A percentile compares a stretch with the other conserved stretches of the same genome.
Evolutionary conservation across 257 asterid species (phyloP).

Genomic region (Solanum ossicruentum): DNA sequence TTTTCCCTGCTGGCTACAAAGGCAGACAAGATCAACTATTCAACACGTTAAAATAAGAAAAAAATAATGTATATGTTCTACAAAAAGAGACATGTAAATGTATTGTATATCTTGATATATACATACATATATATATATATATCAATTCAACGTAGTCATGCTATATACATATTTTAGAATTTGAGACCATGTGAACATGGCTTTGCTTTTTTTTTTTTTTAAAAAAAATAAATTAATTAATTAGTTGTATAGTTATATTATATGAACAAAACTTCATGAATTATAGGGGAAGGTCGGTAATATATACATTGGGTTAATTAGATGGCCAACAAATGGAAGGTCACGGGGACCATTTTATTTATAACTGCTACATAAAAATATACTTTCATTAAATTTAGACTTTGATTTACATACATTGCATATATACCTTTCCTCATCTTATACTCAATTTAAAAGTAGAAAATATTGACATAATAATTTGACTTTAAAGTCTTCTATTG

Average conservation of each 20-base stretch:
- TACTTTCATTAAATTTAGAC: not conserved
- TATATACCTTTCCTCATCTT: not conserved
- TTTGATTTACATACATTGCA: not conserved
- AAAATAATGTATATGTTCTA: not conserved
- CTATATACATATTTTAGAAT: not conserved
- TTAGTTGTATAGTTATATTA: not conserved
- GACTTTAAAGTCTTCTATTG: not conserved
- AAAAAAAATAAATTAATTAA: not conserved
- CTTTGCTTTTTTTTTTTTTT: not conserved
- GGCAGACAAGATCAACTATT: not conserved
- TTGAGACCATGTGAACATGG: not conserved
- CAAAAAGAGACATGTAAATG: not conserved
- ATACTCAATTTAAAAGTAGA: not conserved
- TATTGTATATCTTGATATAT: not conserved
- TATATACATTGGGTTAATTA: not conserved
- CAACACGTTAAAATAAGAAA: not conserved
- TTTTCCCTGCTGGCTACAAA: not conserved
- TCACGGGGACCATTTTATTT: conserved; percentile 7
- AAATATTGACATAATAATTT: not conserved
- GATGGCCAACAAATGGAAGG: not conserved
- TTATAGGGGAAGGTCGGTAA: not conserved
- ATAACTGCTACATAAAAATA: not conserved
- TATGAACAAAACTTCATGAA: not conserved
- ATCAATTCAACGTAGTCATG: not conserved
- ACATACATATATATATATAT: not conserved